Evolutionary conservation across 164 flowering plant species (phyloP).

Genomic region (Magnolia changhungtana): DNA sequence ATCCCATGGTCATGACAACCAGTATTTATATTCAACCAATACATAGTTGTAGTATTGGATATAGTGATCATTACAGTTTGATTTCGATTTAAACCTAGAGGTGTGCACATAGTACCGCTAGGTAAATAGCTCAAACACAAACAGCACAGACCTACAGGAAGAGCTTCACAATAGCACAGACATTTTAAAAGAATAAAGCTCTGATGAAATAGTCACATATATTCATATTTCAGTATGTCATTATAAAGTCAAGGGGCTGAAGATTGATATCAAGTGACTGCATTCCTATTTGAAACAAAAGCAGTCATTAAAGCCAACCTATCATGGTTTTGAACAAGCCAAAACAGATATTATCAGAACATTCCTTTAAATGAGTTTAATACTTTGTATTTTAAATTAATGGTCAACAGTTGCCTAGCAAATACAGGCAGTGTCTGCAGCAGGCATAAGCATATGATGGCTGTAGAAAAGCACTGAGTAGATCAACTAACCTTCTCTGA

Average conservation of each 20-base stretch:
- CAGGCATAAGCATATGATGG: neutral
- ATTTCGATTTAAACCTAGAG: no score
- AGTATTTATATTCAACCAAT: neutral
- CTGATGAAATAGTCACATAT: neutral
- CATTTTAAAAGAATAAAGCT: neutral
- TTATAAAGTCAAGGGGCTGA: neutral
- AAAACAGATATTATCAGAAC: neutral
- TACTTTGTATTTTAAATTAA: neutral
- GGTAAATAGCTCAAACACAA: no score
- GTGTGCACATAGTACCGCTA: no score
- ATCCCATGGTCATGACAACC: neutral
- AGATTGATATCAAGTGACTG: neutral
- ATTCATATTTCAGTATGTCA: neutral
- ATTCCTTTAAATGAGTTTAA: neutral
- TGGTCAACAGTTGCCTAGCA: neutral
- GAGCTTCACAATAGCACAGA: neutral
- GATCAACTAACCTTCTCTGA: conserved; percentile 63
- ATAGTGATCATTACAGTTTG: no score
- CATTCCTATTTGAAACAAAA: neutral
- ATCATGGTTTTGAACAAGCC: neutral
- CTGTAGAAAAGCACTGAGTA: neutral
- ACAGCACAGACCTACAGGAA: no score
- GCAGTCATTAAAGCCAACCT: neutral
- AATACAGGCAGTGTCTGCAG: neutral
- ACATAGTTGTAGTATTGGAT: neutral